phyloP scores from a whole-genome alignment of 495 filamentous ascomycete genomes.

The Aspergillus bertholletiae region DNA sequence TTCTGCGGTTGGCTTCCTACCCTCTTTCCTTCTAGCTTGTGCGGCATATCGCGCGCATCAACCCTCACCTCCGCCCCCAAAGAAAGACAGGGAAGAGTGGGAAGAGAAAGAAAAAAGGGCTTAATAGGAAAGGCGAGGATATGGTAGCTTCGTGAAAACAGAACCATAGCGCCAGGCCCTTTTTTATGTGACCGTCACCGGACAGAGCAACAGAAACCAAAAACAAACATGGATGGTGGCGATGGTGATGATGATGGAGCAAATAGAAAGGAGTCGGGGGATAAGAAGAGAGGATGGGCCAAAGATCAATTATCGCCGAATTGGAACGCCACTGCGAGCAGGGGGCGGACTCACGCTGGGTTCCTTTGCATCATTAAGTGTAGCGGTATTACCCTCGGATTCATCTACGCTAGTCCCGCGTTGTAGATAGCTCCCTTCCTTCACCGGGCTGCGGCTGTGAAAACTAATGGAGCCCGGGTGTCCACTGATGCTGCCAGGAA shows the following conservation, averaged over 20 bases:
- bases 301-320: slow-evolving; percentile 43
- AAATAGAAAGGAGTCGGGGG: slow-evolving; percentile 9
- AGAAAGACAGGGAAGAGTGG: not conserved
- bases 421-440: slow-evolving; percentile 80
- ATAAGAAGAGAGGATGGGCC: not conserved
- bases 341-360: slow-evolving; percentile 44
- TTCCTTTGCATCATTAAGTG: slow-evolving; percentile 32
- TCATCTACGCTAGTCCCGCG: slow-evolving; percentile 74
- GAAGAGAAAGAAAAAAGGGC: too few species aligned
- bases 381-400: slow-evolving; percentile 37
- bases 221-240: slow-evolving; percentile 7
- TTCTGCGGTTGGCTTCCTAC: not conserved
- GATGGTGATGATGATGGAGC: not conserved
- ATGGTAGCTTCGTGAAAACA: too few species aligned
- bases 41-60: too few species aligned
- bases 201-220: slow-evolving; percentile 4
- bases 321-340: slow-evolving; percentile 59
- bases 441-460: slow-evolving; percentile 73
- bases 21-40: not conserved
- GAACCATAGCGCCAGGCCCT: slow-evolving; percentile 42
- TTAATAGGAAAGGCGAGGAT: too few species aligned
- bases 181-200: slow-evolving; percentile 28
- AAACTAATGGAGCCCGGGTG: slow-evolving; percentile 46
- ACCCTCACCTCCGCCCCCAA: not conserved
- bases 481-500: slow-evolving; percentile 45